Evolutionary conservation across 1,284 basidiomycete species (phyloP).

Genomic region (Phaffia rhodozyma): DNA sequence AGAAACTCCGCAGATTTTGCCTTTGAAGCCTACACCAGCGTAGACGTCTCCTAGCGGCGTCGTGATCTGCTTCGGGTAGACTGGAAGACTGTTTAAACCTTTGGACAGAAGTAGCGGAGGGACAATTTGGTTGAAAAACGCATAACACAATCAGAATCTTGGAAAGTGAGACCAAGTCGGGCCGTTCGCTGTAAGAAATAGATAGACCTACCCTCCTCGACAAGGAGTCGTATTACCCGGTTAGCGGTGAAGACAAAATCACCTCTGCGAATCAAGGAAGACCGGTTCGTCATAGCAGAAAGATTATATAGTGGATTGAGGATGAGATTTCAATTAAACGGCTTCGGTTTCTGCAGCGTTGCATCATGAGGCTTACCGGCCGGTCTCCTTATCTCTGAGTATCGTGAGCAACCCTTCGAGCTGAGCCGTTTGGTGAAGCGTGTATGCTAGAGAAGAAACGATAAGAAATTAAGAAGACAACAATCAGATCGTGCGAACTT

Average conservation of each 20-base stretch:
- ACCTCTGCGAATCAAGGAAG: conserved; percentile 44
- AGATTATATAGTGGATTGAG: conserved; percentile 7
- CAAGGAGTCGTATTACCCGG: conserved; percentile 47
- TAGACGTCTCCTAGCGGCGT: conserved; percentile 59
- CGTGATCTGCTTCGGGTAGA: conserved; percentile 52
- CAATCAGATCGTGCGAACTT: background rate
- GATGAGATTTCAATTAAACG: background rate
- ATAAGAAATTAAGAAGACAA: background rate
- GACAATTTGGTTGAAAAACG: background rate
- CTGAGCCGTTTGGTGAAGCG: conserved; percentile 74
- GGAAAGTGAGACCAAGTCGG: background rate
- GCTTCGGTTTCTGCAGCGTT: conserved; percentile 5
- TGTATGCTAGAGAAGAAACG: conserved; percentile 63
- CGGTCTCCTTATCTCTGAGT: conserved; percentile 75
- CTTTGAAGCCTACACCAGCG: conserved; percentile 80
- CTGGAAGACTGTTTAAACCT: conserved; percentile 92
- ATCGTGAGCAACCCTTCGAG: conserved; percentile 93
- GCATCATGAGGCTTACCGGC: conserved; percentile 27
- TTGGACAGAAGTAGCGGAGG: conserved; percentile 24
- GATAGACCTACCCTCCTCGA: conserved; percentile 43
- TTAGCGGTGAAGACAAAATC: conserved; percentile 90
- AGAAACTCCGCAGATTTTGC: conserved; percentile 87
- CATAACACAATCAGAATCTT: no score
- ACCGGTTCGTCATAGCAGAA: background rate
- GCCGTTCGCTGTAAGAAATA: background rate